phyloP scores from a whole-genome alignment of 129 eudicot genomes.

The Chrysanthemum seticuspe region DNA sequence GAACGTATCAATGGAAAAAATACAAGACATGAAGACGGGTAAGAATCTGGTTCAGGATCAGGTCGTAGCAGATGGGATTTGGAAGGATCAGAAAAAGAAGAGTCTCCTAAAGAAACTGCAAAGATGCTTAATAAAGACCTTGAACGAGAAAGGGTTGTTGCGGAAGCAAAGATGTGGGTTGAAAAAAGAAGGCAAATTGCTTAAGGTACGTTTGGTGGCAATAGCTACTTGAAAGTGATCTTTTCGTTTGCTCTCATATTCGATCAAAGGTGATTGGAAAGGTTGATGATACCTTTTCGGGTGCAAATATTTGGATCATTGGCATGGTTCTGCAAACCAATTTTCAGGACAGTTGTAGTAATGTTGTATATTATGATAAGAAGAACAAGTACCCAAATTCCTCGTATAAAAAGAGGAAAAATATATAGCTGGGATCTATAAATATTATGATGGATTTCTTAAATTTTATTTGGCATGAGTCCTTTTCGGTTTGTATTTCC shows the following conservation, averaged over 20 bases:
- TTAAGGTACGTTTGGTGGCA: constrained; percentile 48
- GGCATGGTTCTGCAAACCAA: not conserved
- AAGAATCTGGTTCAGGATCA: constrained; percentile 58
- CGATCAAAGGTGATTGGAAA: not conserved
- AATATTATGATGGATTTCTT: constrained; percentile 1
- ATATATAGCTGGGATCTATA: not conserved
- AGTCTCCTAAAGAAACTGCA: constrained; percentile 74
- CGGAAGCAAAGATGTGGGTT: constrained; percentile 98
- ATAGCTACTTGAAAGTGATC: not conserved
- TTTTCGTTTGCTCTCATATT: not conserved
- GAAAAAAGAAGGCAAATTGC: constrained; percentile 70
- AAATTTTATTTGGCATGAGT: not conserved
- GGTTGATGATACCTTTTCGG: not conserved
- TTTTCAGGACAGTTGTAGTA: constrained; percentile 5
- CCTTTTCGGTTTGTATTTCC: not conserved
- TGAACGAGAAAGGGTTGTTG: constrained; percentile 89
- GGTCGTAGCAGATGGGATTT: constrained; percentile 75
- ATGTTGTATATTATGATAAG: constrained; percentile 20
- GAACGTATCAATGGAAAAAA: constrained; percentile 36
- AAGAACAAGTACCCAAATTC: not conserved
- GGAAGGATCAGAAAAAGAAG: constrained; percentile 78
- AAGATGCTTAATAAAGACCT: constrained; percentile 63
- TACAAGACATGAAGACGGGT: constrained; percentile 58
- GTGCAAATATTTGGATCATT: not conserved
- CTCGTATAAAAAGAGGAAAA: not conserved